phyloP scores from a whole-genome alignment of 345 rosid genomes.

The Rhizophora mangle region DNA sequence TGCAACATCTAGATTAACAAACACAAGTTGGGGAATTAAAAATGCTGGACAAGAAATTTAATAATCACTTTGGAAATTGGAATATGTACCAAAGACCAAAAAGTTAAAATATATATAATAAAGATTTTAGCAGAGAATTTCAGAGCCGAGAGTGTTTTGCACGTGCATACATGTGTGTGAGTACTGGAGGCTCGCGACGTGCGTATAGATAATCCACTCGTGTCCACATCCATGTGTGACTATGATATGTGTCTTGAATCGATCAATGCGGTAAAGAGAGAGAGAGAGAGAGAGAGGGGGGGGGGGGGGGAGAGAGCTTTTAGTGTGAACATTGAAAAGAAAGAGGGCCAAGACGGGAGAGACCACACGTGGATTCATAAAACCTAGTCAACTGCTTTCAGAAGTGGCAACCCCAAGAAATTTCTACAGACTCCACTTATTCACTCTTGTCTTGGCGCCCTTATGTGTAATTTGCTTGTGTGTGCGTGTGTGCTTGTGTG shows the following conservation, averaged over 20 bases:
- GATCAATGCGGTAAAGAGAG: not conserved
- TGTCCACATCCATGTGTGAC: slow-evolving; percentile 65
- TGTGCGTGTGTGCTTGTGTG: not conserved
- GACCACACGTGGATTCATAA: slow-evolving; percentile 53
- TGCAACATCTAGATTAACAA: too few relatives aligned
- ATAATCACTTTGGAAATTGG: slow-evolving; percentile 13
- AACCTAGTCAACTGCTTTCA: slow-evolving; percentile 44
- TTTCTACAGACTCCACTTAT: slow-evolving; percentile 9
- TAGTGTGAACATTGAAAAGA: slow-evolving; percentile 9
- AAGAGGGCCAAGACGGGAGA: slow-evolving; percentile 21
- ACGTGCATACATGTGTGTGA: slow-evolving; percentile 88
- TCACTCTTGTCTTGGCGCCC: not conserved
- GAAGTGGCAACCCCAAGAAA: slow-evolving; percentile 11
- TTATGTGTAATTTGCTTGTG: not conserved
- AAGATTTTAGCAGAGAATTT: slow-evolving; percentile 16
- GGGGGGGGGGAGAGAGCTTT: too few relatives aligned
- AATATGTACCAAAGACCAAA: slow-evolving; percentile 15
- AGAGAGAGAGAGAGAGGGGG: too few relatives aligned
- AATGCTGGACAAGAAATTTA: too few relatives aligned
- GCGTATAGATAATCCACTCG: slow-evolving; percentile 48
- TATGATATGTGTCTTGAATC: not conserved
- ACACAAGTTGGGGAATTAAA: too few relatives aligned
- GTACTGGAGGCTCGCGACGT: slow-evolving; percentile 48
- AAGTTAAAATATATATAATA: slow-evolving; percentile 2
- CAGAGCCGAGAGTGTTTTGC: slow-evolving; percentile 62